Percentiles rank a stretch among this genome's conserved stretches.
phyloP scores from a whole-genome alignment of 2,329 filamentous ascomycete genomes.

The Curvularia verruculosa region DNA sequence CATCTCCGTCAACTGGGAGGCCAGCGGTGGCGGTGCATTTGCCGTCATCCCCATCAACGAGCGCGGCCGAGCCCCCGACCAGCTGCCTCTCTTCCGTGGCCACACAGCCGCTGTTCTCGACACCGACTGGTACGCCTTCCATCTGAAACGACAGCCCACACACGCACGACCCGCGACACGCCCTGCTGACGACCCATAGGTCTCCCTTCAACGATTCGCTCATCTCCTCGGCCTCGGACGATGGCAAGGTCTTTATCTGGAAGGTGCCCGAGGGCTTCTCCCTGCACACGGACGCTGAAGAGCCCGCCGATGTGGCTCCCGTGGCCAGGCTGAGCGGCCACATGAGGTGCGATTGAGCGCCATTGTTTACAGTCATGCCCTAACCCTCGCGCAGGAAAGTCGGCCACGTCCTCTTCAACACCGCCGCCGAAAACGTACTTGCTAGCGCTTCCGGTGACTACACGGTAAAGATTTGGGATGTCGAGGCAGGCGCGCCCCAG shows the following conservation, averaged over 20 bases:
- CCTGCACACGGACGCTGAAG: slow-evolving; percentile 81
- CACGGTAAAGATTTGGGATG: slow-evolving; percentile 94
- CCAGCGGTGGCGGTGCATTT: slow-evolving; percentile 93
- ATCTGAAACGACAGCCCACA: neutral
- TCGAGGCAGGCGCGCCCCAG: slow-evolving; percentile 75
- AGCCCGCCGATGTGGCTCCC: slow-evolving; percentile 80
- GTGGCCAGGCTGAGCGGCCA: slow-evolving; percentile 84
- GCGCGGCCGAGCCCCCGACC: slow-evolving; percentile 87
- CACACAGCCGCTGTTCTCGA: slow-evolving; percentile 96
- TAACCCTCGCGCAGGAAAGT: slow-evolving; percentile 72
- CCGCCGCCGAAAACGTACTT: slow-evolving; percentile 91
- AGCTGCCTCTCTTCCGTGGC: slow-evolving; percentile 91
- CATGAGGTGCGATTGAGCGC: slow-evolving; percentile 66
- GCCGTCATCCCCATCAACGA: slow-evolving; percentile 92
- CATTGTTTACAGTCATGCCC: slow-evolving; percentile 8
- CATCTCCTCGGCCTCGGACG: slow-evolving; percentile 92
- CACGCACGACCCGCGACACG: neutral
- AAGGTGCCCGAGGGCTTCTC: slow-evolving; percentile 88
- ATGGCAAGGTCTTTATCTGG: slow-evolving; percentile 97
- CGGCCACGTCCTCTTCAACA: slow-evolving; percentile 97
- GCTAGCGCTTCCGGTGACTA: slow-evolving; percentile 95
- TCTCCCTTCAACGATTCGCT: slow-evolving; percentile 95
- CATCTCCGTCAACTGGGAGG: slow-evolving; percentile 97
- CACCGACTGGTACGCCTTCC: slow-evolving; percentile 80
- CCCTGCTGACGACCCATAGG: slow-evolving; percentile 58